Evolutionary conservation across 164 flowering plant genomes (phyloP), one percentile per base, ranked within the genome.

Genomic region (Macadamia integrifolia): DNA sequence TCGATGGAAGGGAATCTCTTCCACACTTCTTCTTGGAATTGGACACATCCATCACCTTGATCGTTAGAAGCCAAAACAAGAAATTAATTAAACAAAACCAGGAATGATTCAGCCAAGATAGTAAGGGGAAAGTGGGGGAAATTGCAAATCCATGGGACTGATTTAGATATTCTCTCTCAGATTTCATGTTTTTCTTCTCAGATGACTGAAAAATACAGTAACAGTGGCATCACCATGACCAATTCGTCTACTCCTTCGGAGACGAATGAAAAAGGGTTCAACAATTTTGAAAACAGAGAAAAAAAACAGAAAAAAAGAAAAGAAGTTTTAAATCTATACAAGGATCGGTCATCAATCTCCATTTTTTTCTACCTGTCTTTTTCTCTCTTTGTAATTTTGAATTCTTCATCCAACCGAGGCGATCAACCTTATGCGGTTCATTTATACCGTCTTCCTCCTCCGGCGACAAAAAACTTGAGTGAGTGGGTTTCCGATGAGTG

Each of bases 171-270:
- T 35, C 5, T 2, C 40, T 23, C 23, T 35, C 40, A 35, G 40
- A 35, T 35, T 35, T 35, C 40, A 2, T 35, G 40, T 35, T 5
- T 60, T 58, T 60, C 56, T 60, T 65, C 68, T 4, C 6, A 60
- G 32, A 65, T 65, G 18, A 52, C 48, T 61, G 32, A 32, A 53
- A 46, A 2, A 0, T 43, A 17, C 13, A 62, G 31, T 62, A 59
- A 46, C 71, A 70, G 52, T 42, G 49, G 31, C 71, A 70, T 55
- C 63, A 23, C 23, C 23, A 23, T 23, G 23, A 73, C 48, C 58
- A 80, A 75, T 44, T 62, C 72, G 42, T 60, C 77, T 69, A 71
- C 74, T 67, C 56, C 69, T 14, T 52, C 43, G 72, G 72, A 61
- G 60, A 6, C 40, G 68, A 68, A 71, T 67, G 40, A 62, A 69